phyloP scores from a whole-genome alignment of 495 filamentous ascomycete genomes.

The Aspergillus affinis region DNA sequence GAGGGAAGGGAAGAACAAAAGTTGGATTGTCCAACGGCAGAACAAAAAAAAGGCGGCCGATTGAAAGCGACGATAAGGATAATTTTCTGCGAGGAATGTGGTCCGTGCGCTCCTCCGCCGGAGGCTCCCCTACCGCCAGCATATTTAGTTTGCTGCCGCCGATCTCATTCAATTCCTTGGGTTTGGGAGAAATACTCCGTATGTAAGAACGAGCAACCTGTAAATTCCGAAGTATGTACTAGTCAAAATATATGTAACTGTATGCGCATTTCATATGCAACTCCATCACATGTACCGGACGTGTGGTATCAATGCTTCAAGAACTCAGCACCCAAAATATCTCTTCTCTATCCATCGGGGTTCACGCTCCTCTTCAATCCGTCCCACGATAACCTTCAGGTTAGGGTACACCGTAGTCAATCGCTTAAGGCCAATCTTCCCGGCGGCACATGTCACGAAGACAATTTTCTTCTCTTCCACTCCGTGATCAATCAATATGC shows the following conservation, averaged over 20 bases:
- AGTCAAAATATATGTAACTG: not conserved
- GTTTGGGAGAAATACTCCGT: not conserved
- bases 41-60: constrained; percentile 1
- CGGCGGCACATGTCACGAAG: constrained; percentile 83
- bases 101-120: constrained; percentile 17
- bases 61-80: constrained; percentile 12
- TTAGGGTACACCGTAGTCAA: constrained; percentile 84
- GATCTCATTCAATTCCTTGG: not conserved
- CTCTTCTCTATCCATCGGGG: constrained; percentile 79
- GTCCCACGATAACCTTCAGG: constrained; percentile 77
- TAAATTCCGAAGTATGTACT: not conserved
- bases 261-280: not conserved
- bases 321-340: constrained; percentile 72
- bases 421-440: constrained; percentile 76
- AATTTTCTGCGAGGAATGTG: constrained; percentile 21
- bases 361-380: constrained; percentile 72
- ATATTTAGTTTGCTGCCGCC: not conserved
- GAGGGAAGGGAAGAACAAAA: not conserved
- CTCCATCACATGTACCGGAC: constrained; percentile 1
- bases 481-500: constrained; percentile 90
- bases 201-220: not conserved
- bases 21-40: constrained; percentile 1
- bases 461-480: constrained; percentile 83
- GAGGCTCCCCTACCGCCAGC: not conserved
- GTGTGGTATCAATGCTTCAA: constrained; percentile 1